Evolutionary conservation across 345 rosid species (phyloP).

Genomic region (Citrus reticulata): DNA sequence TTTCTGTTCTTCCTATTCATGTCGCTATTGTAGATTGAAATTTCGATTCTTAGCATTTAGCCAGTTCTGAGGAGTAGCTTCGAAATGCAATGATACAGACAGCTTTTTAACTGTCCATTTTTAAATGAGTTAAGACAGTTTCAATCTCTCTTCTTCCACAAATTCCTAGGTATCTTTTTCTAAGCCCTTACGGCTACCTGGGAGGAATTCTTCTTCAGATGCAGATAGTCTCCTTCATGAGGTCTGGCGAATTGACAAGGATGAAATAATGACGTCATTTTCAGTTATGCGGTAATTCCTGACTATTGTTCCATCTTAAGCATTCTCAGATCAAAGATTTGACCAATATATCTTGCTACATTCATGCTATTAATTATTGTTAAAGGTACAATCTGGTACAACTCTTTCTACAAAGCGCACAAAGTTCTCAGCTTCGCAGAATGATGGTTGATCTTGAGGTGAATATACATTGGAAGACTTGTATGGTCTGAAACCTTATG

Average conservation of each 20-base stretch:
- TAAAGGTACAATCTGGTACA: conserved; percentile 88
- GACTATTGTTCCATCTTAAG: conserved; percentile 1
- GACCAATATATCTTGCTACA: background rate
- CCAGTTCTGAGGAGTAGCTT: background rate
- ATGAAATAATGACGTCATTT: conserved; percentile 73
- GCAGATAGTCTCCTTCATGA: conserved; percentile 44
- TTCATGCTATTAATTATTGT: conserved; percentile 15
- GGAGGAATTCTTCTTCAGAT: conserved; percentile 46
- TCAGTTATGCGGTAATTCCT: conserved; percentile 74
- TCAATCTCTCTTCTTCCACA: conserved; percentile 14
- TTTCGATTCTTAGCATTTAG: conserved; percentile 2
- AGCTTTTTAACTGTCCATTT: conserved; percentile 11
- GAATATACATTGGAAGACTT: conserved; percentile 23
- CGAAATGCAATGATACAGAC: background rate
- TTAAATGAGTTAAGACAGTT: conserved; percentile 11
- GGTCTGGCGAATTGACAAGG: conserved; percentile 86
- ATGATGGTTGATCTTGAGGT: conserved; percentile 94
- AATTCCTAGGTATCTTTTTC: conserved; percentile 70
- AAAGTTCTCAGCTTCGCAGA: conserved; percentile 71
- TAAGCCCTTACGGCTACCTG: conserved; percentile 77
- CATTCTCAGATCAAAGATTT: background rate
- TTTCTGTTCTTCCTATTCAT: background rate
- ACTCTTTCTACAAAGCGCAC: conserved; percentile 61
- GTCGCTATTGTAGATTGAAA: background rate
- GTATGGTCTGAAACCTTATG: conserved; percentile 11